Base-by-base conservation (phyloP, 139 green algal species). In the Chlorella sorokiniana region DNA sequence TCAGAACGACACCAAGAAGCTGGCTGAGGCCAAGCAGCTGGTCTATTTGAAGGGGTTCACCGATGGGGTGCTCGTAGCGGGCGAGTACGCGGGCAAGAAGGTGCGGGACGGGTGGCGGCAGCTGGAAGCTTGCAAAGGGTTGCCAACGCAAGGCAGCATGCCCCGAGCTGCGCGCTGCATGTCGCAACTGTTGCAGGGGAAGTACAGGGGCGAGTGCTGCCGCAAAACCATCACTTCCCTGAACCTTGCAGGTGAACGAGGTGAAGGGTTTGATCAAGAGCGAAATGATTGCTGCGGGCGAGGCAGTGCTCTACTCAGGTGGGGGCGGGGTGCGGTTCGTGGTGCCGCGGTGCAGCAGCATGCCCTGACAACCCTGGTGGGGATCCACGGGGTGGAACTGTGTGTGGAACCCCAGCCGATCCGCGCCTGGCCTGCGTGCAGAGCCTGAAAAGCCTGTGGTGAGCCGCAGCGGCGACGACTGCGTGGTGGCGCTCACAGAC, bases 41-140 rank as follows among this genome's bases (percentile, higher is more conserved):
- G 94, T 97, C 5, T 99, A 99, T 86, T 90, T 99, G 23, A 98
- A 98, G 90, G 97, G 97, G 9, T 99, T 99, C 89, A 98, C 92
- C 0, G 94, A 99, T 35, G 97, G 97, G 37, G 89, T 98, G 45
- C 95, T 99, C 90, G 83, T 93, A 35, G 90, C 96, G 29, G 97
- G 96, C 29, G 80, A 87, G 25, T 84, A 98, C 82, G 90, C 90
- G n/a, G 97, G 97, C 51, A 86, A 88, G 65, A 97, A 96, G 77
- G 94, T 97, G 61, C 29, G 22, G 18, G 40, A 5, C 11, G 5
- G 2, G 67, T 8, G 5, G 27, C 2, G 63, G 63, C 11, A 44
- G 18, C 4, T 8, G 6, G n/a, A 27, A 70, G 33, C 14, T 5
- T 54, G 27, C 25, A 59, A 10, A n/a, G 65, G 33, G 63, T 40